These are phyloP conservation scores for Ziziphus jujuba DNA, from an alignment of 306 rosid species.

Conservation along the genomic window DNA sequence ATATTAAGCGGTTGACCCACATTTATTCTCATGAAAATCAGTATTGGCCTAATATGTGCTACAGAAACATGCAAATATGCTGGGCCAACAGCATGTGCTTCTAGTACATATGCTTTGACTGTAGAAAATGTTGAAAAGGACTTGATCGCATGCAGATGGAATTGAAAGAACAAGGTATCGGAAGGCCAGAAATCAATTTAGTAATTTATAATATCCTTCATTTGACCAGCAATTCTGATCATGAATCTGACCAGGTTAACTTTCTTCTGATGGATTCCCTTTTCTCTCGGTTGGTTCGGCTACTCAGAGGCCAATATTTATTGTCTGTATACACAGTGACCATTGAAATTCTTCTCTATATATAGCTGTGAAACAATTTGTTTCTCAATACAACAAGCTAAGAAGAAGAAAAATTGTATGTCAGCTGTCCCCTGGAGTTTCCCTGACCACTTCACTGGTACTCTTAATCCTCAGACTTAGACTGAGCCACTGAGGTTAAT, in stretches of 20 bases:
- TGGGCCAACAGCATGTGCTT: background rate
- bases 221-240: too few species aligned
- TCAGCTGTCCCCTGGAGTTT: slow-evolving; percentile 34
- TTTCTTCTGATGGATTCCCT: background rate
- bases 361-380: background rate
- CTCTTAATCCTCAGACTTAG: background rate
- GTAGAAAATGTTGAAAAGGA: slow-evolving; percentile 6
- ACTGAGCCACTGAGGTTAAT: background rate
- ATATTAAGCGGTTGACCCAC: too few species aligned
- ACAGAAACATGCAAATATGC: background rate
- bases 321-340: background rate
- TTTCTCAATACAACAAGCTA: too few species aligned
- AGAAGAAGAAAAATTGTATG: too few species aligned
- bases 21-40: background rate
- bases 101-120: background rate
- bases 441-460: slow-evolving; percentile 48
- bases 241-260: slow-evolving; percentile 20
- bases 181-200: background rate
- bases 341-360: background rate
- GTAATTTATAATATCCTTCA: background rate
- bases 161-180: background rate
- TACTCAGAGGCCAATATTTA: too few species aligned
- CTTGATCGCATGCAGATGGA: background rate
- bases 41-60: slow-evolving; percentile 1
- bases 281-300: background rate